phyloP scores from a whole-genome alignment of 768 basidiomycete species.

The Tephrocybe sp. region DNA sequence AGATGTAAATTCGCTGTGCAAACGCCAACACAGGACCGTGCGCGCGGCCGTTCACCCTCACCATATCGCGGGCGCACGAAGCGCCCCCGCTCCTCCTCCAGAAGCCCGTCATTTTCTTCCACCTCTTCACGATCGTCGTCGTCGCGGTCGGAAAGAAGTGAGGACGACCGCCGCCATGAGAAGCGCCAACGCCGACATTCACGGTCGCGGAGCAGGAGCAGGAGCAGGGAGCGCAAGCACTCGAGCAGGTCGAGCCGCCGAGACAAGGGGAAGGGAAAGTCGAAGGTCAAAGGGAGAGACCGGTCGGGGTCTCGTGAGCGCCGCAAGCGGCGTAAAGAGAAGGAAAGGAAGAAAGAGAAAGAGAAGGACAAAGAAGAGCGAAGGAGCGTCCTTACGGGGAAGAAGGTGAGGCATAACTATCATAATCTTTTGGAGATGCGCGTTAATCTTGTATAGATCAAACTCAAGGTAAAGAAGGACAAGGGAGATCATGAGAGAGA shows the following conservation, averaged over 20 bases:
- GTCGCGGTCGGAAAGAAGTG: constrained; percentile 1
- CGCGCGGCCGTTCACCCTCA: constrained; percentile 2
- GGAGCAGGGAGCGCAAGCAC: constrained; percentile 4
- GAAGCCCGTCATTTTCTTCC: background rate
- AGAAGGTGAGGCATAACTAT: constrained; percentile 14
- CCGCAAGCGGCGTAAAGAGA: constrained; percentile 17
- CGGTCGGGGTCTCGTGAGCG: constrained; percentile 15
- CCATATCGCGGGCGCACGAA: constrained; percentile 3
- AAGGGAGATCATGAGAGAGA: constrained; percentile 24
- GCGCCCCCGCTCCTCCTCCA: constrained; percentile 10
- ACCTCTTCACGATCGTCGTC: constrained; percentile 11
- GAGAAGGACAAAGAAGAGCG: constrained; percentile 18
- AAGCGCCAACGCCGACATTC: constrained; percentile 13
- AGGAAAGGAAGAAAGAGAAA: constrained; percentile 11
- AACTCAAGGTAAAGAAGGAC: constrained; percentile 24
- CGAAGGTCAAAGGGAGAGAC: constrained; percentile 10
- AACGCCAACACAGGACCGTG: constrained; percentile 9
- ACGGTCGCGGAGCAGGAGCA: constrained; percentile 12
- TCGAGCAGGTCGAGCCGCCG: constrained; percentile 1
- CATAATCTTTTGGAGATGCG: background rate
- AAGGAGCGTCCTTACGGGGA: constrained; percentile 22
- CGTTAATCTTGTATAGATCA: constrained; percentile 17
- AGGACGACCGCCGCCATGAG: background rate
- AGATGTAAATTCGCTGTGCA: constrained; percentile 10
- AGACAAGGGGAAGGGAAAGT: constrained; percentile 8